Percentiles rank a stretch among this genome's conserved stretches.
Evolutionary conservation across 768 basidiomycete species (phyloP).

Genomic region (Tremella yokohamensis): DNA sequence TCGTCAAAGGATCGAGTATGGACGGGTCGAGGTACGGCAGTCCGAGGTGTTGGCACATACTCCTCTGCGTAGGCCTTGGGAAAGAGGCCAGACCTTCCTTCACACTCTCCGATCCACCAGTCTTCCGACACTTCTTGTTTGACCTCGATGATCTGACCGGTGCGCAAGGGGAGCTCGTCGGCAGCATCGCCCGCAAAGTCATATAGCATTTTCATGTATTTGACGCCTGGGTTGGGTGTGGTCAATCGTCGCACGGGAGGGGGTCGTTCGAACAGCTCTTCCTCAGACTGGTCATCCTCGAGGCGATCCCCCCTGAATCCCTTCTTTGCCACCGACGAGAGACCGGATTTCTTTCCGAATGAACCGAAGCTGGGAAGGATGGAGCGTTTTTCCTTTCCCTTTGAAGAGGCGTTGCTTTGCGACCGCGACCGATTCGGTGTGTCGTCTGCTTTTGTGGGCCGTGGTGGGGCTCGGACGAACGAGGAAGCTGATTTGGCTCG

Average conservation of each 20-base stretch:
- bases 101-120: constrained; percentile 82
- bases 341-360: constrained; percentile 42
- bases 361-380: constrained; percentile 45
- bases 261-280: constrained; percentile 31
- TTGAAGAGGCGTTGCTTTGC: constrained; percentile 41
- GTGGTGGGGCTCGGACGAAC: constrained; percentile 19
- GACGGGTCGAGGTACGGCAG: constrained; percentile 14
- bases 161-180: constrained; percentile 73
- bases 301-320: constrained; percentile 18
- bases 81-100: constrained; percentile 72
- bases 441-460: constrained; percentile 29
- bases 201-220: constrained; percentile 63
- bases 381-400: constrained; percentile 32
- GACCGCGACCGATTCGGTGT: constrained; percentile 45
- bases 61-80: constrained; percentile 70
- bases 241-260: constrained; percentile 31
- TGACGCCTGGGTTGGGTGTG: constrained; percentile 13
- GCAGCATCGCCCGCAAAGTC: constrained; percentile 66
- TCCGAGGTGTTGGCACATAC: constrained; percentile 41
- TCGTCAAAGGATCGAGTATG: constrained; percentile 2
- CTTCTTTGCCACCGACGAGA: constrained; percentile 2
- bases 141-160: constrained; percentile 71
- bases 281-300: constrained; percentile 35
- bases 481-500: constrained; percentile 43
- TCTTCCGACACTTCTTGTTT: constrained; percentile 77